Percentiles rank a stretch among this genome's conserved stretches.
Evolutionary conservation across 352 stramenopile species (phyloP).

Genomic region (Globisporangium parvum): DNA sequence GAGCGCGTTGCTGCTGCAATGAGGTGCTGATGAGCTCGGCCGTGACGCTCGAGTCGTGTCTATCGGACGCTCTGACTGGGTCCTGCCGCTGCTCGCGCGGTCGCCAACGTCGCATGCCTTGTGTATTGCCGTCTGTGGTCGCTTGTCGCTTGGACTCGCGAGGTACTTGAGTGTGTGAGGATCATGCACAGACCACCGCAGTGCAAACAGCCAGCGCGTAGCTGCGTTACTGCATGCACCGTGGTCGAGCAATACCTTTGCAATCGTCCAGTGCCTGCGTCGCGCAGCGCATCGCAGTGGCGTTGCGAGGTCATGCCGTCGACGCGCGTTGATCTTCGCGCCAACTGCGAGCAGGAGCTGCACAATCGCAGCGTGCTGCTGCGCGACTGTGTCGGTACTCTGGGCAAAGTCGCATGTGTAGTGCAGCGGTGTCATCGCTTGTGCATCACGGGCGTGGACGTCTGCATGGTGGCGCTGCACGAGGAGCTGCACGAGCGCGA

Average conservation of each 20-base stretch:
- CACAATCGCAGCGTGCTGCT: slow-evolving; percentile 21
- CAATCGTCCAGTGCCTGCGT: slow-evolving; percentile 24
- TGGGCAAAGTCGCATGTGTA: slow-evolving; percentile 22
- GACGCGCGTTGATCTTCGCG: slow-evolving; percentile 16
- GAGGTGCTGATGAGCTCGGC: too few relatives aligned
- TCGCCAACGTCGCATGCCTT: slow-evolving; percentile 3
- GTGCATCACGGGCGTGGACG: slow-evolving; percentile 17
- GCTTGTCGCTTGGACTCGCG: background rate
- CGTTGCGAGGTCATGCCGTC: slow-evolving; percentile 17
- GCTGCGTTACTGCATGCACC: slow-evolving; percentile 19
- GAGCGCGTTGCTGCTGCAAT: background rate
- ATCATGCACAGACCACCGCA: slow-evolving; percentile 12
- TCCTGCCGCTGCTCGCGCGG: slow-evolving; percentile 7
- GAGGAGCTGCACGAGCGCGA: slow-evolving; percentile 20
- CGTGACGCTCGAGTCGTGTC: background rate
- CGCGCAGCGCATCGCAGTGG: slow-evolving; percentile 27
- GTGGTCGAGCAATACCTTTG: slow-evolving; percentile 24
- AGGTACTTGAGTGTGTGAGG: slow-evolving; percentile 28
- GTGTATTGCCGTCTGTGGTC: background rate
- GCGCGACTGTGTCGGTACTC: slow-evolving; percentile 8
- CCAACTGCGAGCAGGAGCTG: slow-evolving; percentile 15
- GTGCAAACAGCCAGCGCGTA: slow-evolving; percentile 16
- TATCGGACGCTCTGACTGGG: slow-evolving; percentile 7
- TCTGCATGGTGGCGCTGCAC: slow-evolving; percentile 16
- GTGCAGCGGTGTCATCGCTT: slow-evolving; percentile 38